Evolutionary conservation across 2,329 filamentous ascomycete genomes (phyloP).

Genomic region (Diaporthe sp.): DNA sequence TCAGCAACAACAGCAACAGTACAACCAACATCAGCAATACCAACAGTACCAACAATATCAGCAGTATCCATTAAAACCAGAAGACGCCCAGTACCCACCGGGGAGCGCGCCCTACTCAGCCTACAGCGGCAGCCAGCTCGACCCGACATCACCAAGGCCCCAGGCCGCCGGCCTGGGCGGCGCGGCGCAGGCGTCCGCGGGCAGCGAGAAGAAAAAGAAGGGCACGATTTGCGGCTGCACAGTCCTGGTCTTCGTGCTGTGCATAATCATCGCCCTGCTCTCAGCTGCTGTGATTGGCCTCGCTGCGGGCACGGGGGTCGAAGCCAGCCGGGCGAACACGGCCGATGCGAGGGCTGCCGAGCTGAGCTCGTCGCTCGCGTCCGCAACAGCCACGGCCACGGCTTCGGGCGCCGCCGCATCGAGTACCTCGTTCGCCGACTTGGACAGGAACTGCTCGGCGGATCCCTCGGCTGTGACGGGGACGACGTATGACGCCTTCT

Average conservation of each 20-base stretch:
- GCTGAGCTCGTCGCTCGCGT: conserved; percentile 46
- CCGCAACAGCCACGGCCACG: conserved; percentile 43
- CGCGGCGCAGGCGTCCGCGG: not conserved
- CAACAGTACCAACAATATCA: conserved; percentile 33
- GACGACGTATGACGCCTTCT: conserved; percentile 56
- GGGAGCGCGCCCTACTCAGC: conserved; percentile 29
- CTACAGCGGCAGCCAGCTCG: conserved; percentile 37
- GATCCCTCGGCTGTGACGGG: conserved; percentile 53
- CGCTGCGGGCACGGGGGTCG: conserved; percentile 60
- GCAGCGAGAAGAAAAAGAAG: conserved; percentile 16
- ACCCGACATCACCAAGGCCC: conserved; percentile 32
- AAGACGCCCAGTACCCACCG: conserved; percentile 17
- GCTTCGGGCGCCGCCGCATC: conserved; percentile 43
- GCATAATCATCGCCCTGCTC: conserved; percentile 56
- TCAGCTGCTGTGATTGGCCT: conserved; percentile 59
- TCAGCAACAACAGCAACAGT: conserved; percentile 15
- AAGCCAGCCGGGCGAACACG: conserved; percentile 55
- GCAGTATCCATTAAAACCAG: conserved; percentile 32
- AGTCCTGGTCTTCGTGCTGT: conserved; percentile 57
- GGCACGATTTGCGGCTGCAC: conserved; percentile 54
- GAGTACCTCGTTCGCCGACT: conserved; percentile 47
- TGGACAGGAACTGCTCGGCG: conserved; percentile 59
- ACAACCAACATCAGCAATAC: conserved; percentile 29
- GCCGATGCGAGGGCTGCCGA: conserved; percentile 52
- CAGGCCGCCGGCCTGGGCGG: not conserved